Conservation (phyloP, 352 stramenopile species). For the Elongisporangium senticosum region DNA sequence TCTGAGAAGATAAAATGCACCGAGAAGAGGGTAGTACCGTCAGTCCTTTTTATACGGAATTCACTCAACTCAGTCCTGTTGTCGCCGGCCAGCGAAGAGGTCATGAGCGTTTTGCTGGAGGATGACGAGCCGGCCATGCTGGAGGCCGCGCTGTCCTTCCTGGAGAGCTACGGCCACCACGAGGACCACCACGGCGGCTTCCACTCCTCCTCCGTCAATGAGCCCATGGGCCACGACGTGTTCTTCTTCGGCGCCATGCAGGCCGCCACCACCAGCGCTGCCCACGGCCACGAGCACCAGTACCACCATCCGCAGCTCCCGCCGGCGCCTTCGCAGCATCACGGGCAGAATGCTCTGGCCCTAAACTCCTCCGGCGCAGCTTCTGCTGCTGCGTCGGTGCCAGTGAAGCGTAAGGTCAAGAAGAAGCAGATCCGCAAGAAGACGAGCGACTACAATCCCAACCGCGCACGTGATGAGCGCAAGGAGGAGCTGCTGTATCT, state of each 20-base stretch:
- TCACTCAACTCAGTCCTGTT: not conserved
- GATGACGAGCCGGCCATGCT: slow-evolving; percentile 4
- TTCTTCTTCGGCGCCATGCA: not conserved
- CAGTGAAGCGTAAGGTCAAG: slow-evolving; percentile 17
- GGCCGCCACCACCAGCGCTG: not conserved
- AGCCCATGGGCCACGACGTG: not conserved
- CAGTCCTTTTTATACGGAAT: not conserved
- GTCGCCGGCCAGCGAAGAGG: not conserved
- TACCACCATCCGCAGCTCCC: not conserved
- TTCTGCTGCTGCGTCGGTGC: not conserved
- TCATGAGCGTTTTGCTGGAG: not conserved
- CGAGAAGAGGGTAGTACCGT: not conserved
- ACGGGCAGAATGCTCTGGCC: not conserved
- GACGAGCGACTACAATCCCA: slow-evolving; percentile 10
- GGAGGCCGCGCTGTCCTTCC: slow-evolving; percentile 4
- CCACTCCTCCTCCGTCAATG: not conserved
- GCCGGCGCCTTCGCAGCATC: not conserved
- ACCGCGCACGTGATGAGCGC: slow-evolving; percentile 24
- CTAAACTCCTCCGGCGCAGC: not conserved
- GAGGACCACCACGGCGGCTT: not conserved
- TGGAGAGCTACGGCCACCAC: not conserved
- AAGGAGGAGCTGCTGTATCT: slow-evolving; percentile 28
- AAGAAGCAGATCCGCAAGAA: slow-evolving; percentile 9
- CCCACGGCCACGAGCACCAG: not conserved
- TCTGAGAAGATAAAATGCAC: too few species aligned